phyloP scores from a whole-genome alignment of 1,284 basidiomycete species.

The Mycena citricolor region DNA sequence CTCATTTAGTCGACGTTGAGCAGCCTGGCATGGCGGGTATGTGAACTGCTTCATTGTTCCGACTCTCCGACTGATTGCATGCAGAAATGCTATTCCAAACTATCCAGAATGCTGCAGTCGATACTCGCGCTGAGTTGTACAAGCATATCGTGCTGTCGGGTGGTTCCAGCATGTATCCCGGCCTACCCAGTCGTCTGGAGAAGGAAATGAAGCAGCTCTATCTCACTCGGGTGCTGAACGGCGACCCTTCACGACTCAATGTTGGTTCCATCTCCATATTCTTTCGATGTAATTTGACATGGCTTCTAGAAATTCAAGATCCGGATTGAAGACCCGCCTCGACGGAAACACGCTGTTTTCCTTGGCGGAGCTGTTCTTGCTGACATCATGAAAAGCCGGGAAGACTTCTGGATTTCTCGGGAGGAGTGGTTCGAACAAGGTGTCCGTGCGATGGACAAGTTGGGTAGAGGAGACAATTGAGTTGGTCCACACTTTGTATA shows the following conservation, averaged over 20 bases:
- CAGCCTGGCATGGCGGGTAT: slow-evolving; percentile 93
- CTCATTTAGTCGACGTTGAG: slow-evolving; percentile 95
- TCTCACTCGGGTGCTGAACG: slow-evolving; percentile 83
- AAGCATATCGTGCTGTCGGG: slow-evolving; percentile 98
- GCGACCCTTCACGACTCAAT: slow-evolving; percentile 85
- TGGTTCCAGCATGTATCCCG: slow-evolving; percentile 98
- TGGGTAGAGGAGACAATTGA: slow-evolving; percentile 58
- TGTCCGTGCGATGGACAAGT: slow-evolving; percentile 77
- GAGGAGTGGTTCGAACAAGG: slow-evolving; percentile 96
- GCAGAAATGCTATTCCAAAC: slow-evolving; percentile 95
- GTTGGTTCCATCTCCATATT: slow-evolving; percentile 48
- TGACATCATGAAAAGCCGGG: slow-evolving; percentile 96
- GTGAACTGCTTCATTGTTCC: slow-evolving; percentile 22
- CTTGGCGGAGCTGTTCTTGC: slow-evolving; percentile 94
- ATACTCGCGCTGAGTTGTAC: slow-evolving; percentile 90
- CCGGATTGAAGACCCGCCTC: slow-evolving; percentile 95
- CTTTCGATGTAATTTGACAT: slow-evolving; percentile 1
- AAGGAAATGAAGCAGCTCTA: slow-evolving; percentile 99
- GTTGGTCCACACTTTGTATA: slow-evolving; percentile 21
- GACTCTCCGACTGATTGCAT: not conserved
- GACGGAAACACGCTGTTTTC: slow-evolving; percentile 99
- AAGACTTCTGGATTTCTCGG: slow-evolving; percentile 93
- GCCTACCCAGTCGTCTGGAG: slow-evolving; percentile 92
- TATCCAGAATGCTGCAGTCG: slow-evolving; percentile 90
- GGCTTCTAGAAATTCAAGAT: slow-evolving; percentile 95